Evolutionary conservation across 805 yeast genomes (phyloP).

Genomic region (Jamesozyma piceae): DNA sequence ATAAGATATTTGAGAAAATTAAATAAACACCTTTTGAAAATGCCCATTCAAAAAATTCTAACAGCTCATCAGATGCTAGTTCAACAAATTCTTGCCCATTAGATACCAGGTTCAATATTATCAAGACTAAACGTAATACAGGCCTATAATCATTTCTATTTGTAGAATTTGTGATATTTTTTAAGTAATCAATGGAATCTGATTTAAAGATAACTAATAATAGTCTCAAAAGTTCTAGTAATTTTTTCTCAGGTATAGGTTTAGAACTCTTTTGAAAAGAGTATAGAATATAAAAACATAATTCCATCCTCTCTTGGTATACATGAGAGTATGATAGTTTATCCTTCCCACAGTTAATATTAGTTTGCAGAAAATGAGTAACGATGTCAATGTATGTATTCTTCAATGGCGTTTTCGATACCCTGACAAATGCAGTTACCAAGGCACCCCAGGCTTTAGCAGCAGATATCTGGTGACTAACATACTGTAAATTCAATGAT

Average conservation of each 20-base stretch:
- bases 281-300: slow-evolving; percentile 44
- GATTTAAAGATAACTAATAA: slow-evolving; percentile 36
- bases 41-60: slow-evolving; percentile 51
- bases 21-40: slow-evolving; percentile 58
- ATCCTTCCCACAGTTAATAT: slow-evolving; percentile 43
- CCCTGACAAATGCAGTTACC: slow-evolving; percentile 53
- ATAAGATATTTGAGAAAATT: slow-evolving; percentile 49
- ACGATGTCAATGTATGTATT: slow-evolving; percentile 35
- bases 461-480: slow-evolving; percentile 56
- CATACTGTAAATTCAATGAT: slow-evolving; percentile 53
- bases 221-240: slow-evolving; percentile 16
- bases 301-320: slow-evolving; percentile 54
- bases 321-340: slow-evolving; percentile 39
- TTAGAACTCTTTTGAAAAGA: slow-evolving; percentile 19
- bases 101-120: slow-evolving; percentile 36
- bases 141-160: slow-evolving; percentile 45
- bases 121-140: slow-evolving; percentile 47
- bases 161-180: slow-evolving; percentile 32
- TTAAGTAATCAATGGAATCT: slow-evolving; percentile 39
- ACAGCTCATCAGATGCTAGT: slow-evolving; percentile 42
- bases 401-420: slow-evolving; percentile 26
- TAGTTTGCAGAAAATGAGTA: slow-evolving; percentile 39
- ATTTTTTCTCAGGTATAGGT: slow-evolving; percentile 21
- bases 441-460: slow-evolving; percentile 76
- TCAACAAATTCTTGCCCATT: slow-evolving; percentile 36